A percentile compares a stretch with the other conserved stretches of the same genome.
These are phyloP conservation scores for Volvox carteri DNA, from an alignment of 163 green algal species.

Conservation along the genomic window DNA sequence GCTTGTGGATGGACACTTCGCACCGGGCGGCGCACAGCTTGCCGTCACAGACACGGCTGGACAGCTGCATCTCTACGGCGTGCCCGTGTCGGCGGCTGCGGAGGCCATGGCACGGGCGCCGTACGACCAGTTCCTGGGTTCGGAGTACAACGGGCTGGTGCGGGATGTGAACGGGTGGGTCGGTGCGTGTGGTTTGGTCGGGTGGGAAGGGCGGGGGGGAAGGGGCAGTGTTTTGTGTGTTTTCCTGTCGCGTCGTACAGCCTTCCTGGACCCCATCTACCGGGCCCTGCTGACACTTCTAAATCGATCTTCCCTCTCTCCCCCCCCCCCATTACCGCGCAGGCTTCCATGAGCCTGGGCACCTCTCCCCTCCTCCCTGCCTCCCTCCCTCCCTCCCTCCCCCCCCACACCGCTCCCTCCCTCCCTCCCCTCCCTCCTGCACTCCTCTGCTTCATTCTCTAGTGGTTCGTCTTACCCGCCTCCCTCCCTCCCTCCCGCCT, in stretches of 20 bases:
- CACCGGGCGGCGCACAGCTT: conserved; percentile 61
- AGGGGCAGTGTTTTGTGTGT: too few relatives aligned
- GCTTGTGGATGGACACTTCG: conserved; percentile 81
- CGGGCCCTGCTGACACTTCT: too few relatives aligned
- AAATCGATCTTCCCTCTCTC: too few relatives aligned
- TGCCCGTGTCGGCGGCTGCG: background rate
- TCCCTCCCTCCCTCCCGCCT: too few relatives aligned
- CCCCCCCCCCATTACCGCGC: too few relatives aligned
- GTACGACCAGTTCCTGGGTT: conserved; percentile 58
- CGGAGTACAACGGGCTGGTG: conserved; percentile 46
- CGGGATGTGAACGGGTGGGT: conserved; percentile 49
- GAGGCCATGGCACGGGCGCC: conserved; percentile 11
- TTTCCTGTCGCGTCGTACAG: too few relatives aligned
- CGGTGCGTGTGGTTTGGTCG: background rate
- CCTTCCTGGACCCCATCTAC: too few relatives aligned
- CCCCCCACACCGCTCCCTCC: background rate
- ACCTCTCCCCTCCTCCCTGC: too few relatives aligned
- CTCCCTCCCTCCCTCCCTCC: too few relatives aligned
- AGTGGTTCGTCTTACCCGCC: too few relatives aligned
- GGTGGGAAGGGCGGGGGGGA: background rate
- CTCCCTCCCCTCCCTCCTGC: background rate
- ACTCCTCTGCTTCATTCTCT: too few relatives aligned
- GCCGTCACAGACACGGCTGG: conserved; percentile 38
- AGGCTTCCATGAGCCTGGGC: too few relatives aligned
- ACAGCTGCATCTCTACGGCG: conserved; percentile 53